Base-by-base conservation (phyloP, 495 filamentous ascomycete species). In the Talaromyces thailandensis region DNA sequence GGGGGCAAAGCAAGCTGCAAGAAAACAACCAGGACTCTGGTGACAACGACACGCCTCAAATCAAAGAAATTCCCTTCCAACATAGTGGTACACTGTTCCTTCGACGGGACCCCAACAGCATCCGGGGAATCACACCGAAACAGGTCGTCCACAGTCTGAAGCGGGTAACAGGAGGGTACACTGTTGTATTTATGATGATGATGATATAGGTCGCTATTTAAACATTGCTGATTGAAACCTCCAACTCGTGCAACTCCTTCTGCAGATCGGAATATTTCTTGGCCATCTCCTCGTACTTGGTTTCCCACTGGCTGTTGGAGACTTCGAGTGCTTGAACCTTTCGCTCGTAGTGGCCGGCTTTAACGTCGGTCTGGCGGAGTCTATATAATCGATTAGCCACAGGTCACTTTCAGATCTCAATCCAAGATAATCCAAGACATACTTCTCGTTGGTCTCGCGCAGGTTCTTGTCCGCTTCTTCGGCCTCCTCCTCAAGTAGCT, bases 381-480 rank as follows among this genome's bases (percentile, higher is more conserved):
- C 94, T 99, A 50, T 45, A 60, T 76, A 60, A 73, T 68, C 16
- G 35, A 24, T 61, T 52, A 63, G 52, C 56, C n/a, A 25, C 14
- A 28, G 5, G 1, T 40, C 24, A 25, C 16, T 59, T 24, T 40
- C 14, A 40, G 12, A 16, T 50, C 43, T 26, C 24, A 51, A 56
- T 32, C 55, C 43, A 12, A n/a, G n/a, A 25, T 26, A 16, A 12
- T 23, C n/a, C 6, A 9, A 62, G 43, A 29, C 23, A 90, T 87
- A 97, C 94, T 97, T 98, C 77, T 98, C 95, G 73, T 96, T 97
- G 64, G 92, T 90, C 81, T 97, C 94, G 70, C 95, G 86, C 70
- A 97, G 80, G 65, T 88, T 94, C 85, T 88, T 89, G 74, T 98
- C 95, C 57, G 91, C 89, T 74, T 93, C 85, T 80, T 98, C 94